Base-by-base conservation (phyloP, 176 grass and related monocot species). In the Aechmea fasciata region DNA sequence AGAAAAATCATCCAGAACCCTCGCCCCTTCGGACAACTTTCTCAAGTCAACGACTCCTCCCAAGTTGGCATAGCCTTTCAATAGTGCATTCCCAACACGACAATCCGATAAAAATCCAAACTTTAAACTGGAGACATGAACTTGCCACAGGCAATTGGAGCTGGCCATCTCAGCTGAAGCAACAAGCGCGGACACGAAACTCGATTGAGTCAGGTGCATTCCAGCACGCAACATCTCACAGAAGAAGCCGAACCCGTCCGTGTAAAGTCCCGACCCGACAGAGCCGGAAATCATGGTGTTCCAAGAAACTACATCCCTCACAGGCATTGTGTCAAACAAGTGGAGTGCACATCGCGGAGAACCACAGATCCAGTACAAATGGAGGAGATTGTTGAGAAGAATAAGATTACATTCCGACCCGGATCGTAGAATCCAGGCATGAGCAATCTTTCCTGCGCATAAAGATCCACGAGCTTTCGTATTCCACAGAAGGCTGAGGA, bases 311-410 rank as follows among this genome's bases (percentile, higher is more conserved):
- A 47, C 65, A 48, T 67, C 65, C n/a, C 65, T 67, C 7, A 3
- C 65, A 67, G n/a, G 33, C 65, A 67, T 67, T 67, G 3, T 33
- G 17, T 67, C 65, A 15, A 67, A 67, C 11, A 48, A 15, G 65
- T 48, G 33, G 6, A 48, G 4, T 48, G 64, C 64, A 41, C 48
- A 15, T 10, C 25, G 65, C 13, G 3, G 11, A 12, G 7, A 64
- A 64, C 62, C 62, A 2, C 62, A 26, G 11, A 26, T 12, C 62
- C 2, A 29, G 18, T 28, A 25, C 1, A 26, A 11, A 14, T 29
- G 11, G 11, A 28, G 62, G 20, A 64, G 23, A 64, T 29, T 29
- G 22, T 64, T 64, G 62, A 11, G 26, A 2, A 64, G 26, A 64
- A 25, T 3, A 11, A 13, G 20, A 28, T 64, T 26, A 6, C 3